A percentile compares a stretch with the other conserved stretches of the same genome.
Conservation (phyloP, 768 basidiomycete genomes). For the Leucosporidium yakuticum region DNA sequence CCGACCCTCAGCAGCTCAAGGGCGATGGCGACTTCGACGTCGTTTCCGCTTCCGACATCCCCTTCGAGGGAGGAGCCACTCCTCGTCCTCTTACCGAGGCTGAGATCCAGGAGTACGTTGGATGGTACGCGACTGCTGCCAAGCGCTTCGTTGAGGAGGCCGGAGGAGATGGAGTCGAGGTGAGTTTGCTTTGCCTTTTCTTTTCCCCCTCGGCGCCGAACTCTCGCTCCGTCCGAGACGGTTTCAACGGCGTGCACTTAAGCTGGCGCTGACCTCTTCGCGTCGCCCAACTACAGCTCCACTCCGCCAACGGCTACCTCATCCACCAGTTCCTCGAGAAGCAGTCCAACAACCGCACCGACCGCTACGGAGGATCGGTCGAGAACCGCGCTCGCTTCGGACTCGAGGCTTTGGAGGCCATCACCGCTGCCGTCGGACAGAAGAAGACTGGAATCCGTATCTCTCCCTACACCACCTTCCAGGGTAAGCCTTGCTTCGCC, state of each 20-base stretch:
- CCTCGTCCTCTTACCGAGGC: slow-evolving; percentile 36
- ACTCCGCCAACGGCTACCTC: slow-evolving; percentile 29
- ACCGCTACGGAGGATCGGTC: slow-evolving; percentile 59
- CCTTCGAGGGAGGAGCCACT: slow-evolving; percentile 27
- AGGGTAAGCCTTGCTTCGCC: slow-evolving; percentile 5
- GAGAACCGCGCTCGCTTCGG: slow-evolving; percentile 56
- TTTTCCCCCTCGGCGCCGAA: too few species aligned
- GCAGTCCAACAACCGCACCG: slow-evolving; percentile 23
- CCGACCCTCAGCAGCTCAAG: slow-evolving; percentile 36
- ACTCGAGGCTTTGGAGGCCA: slow-evolving; percentile 53
- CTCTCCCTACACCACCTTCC: slow-evolving; percentile 8
- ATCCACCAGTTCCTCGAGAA: slow-evolving; percentile 37
- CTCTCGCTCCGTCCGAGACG: background rate
- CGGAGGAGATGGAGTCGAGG: slow-evolving; percentile 64
- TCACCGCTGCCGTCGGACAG: slow-evolving; percentile 53
- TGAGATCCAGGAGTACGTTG: slow-evolving; percentile 48
- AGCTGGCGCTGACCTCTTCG: background rate
- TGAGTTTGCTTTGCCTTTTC: slow-evolving; percentile 28
- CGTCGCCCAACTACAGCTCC: background rate
- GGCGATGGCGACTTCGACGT: slow-evolving; percentile 21
- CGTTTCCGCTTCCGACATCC: slow-evolving; percentile 23
- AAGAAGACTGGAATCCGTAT: slow-evolving; percentile 38
- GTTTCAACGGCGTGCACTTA: slow-evolving; percentile 32
- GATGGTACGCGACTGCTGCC: slow-evolving; percentile 54
- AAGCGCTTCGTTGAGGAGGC: slow-evolving; percentile 50